Evolutionary conservation across 1,284 basidiomycete species (phyloP).

Genomic region (Tilletia setariae): DNA sequence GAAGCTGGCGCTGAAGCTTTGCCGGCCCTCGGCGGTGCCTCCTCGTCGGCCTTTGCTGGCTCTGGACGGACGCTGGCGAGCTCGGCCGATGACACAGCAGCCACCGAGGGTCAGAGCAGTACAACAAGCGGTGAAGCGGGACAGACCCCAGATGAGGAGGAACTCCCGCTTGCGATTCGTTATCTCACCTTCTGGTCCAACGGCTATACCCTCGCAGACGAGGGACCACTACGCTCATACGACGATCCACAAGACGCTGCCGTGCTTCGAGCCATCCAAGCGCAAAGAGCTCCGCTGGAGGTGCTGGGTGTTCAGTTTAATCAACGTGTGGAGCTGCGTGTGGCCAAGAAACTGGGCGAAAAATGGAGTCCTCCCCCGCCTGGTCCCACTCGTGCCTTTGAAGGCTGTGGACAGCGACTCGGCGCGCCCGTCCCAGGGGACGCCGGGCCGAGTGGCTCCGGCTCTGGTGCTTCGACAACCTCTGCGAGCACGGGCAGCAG

Average conservation of each 20-base stretch:
- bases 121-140: constrained; percentile 56
- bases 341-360: constrained; percentile 71
- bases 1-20: background rate
- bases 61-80: constrained; percentile 23
- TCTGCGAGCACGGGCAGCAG: constrained; percentile 31
- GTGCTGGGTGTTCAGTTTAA: constrained; percentile 57
- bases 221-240: constrained; percentile 79
- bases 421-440: constrained; percentile 59
- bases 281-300: constrained; percentile 64
- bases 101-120: constrained; percentile 23
- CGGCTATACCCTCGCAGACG: constrained; percentile 81
- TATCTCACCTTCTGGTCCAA: constrained; percentile 89
- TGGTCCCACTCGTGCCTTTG: constrained; percentile 62
- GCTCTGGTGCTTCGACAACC: constrained; percentile 14
- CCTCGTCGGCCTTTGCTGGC: constrained; percentile 22
- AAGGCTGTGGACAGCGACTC: constrained; percentile 76
- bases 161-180: constrained; percentile 61
- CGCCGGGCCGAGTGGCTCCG: constrained; percentile 17
- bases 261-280: constrained; percentile 71
- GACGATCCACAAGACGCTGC: constrained; percentile 74
- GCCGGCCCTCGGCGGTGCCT: background rate
- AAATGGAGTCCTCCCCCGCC: constrained; percentile 66
- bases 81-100: constrained; percentile 22
- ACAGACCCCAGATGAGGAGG: constrained; percentile 55
- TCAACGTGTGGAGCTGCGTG: constrained; percentile 81